Evolutionary conservation across 2,329 filamentous ascomycete genomes (phyloP), one percentile per base, ranked within the genome.

Genomic region (Claviceps sp.): DNA sequence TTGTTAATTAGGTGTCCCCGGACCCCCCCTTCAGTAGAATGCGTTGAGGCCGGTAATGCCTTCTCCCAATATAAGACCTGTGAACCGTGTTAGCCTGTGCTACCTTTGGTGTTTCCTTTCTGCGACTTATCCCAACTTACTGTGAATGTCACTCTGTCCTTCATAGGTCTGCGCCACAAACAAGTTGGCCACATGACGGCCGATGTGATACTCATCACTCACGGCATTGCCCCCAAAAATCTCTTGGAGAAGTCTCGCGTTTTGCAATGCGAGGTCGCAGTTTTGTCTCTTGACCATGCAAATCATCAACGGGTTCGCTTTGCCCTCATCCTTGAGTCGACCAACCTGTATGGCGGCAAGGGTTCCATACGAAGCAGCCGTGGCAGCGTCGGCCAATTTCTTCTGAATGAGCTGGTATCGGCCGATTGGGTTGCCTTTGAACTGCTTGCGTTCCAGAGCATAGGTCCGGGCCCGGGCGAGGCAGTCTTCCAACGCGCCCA

Each of bases 151-250:
- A 64, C 90, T 96, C 71, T 97, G 93, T 22, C 93, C 93, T 71
- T 98, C 93, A 61, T 98, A 98, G 1, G 91, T 97, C 72, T 97
- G 91, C 51, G 91, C 94, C 50, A 98, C 93, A 68, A 94, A 98
- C 57, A 98, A 68, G 67, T 98, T 98, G 52, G 91, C 85, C 53
- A 96, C 93, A 71, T 97, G 93, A 57, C 93, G 81, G 16, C 88
- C 93, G 62, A 98, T 96, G 55, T 83, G 82, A 64, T 97, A 98
- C 71, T 98, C 93, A 61, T 98, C 93, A 63, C 89, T 95, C 48
- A 93, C 88, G n/a, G 93, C 93, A 64, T 98, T 98, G 34, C 93
- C 93, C 53, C 93, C 93, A 71, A 98, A 96, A 22, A 98, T 80
- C 72, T 98, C 93, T 69, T 98, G 93, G 55, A 98, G 73, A 64